Evolutionary conservation across 768 basidiomycete genomes (phyloP), one percentile per base, ranked within the genome.

Genomic region (Kwoniella shandongensis): DNA sequence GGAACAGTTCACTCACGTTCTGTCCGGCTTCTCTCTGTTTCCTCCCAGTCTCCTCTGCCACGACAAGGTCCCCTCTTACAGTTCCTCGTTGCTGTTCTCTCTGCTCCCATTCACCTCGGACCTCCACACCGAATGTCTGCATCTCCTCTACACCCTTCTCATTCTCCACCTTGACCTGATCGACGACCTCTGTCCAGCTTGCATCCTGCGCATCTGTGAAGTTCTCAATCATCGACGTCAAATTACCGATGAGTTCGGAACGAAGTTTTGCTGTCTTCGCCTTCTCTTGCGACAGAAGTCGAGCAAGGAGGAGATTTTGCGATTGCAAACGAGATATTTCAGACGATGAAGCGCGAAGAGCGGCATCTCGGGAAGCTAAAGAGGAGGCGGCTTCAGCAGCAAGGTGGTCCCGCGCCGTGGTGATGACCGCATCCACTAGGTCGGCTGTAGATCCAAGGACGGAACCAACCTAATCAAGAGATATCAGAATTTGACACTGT

Each of bases 231-330:
- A 92, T 79, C 3, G 80, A 79, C 0, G 88, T 87, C 47, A 94
- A 81, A 36, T 85, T 86, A 39, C 86, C 82, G n/a, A 92, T 75
- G 12, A 94, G 74, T 38, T 88, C 86, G 39, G 85, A 84, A 57
- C 85, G 87, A 1, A 87, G 83, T 46, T 81, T 83, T 23, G 86
- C 84, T 0, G 86, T 82, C 58, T 84, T 86, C 13, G 73, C 70
- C 70, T 83, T 84, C 73, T 94, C 89, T 15, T 81, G 76, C 59
- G 84, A 82, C 12, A 93, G 78, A 63, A 89, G 77, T 40, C 80
- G 79, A 6, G 77, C 75, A 39, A 96, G 80, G 8, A 81, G 76
- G 26, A 80, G 79, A 69, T 93, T 94, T 73, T 93, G 89, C 51
- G 82, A 79, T 62, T 82, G 82, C 20, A 92, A 79, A 22, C 83